Conservation (phyloP, 768 basidiomycete genomes). For the Leucosporidium creatinivorum region DNA sequence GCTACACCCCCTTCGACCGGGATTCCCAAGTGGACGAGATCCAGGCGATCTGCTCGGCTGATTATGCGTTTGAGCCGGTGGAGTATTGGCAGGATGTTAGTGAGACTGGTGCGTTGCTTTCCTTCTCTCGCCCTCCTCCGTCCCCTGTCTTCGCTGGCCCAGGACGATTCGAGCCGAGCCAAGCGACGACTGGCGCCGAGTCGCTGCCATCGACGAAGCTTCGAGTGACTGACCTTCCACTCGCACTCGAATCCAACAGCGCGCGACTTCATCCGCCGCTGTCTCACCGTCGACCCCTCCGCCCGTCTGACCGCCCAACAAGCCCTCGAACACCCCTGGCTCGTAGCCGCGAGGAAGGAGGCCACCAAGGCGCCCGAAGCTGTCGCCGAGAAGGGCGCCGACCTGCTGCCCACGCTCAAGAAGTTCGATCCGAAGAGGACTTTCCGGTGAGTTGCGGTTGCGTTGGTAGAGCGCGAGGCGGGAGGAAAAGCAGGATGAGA, state of each 20-base stretch:
- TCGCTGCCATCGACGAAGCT: too few relatives aligned
- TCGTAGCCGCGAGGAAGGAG: slow-evolving; percentile 42
- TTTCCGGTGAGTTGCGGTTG: background rate
- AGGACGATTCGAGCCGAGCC: too few relatives aligned
- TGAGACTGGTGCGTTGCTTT: slow-evolving; percentile 12
- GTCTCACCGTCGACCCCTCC: slow-evolving; percentile 75
- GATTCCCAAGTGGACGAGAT: slow-evolving; percentile 73
- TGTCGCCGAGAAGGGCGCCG: slow-evolving; percentile 54
- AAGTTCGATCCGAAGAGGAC: slow-evolving; percentile 69
- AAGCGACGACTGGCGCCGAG: too few relatives aligned
- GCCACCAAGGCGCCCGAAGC: slow-evolving; percentile 41
- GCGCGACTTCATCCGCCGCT: slow-evolving; percentile 68
- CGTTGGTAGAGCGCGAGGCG: too few relatives aligned
- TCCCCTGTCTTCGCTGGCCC: too few relatives aligned
- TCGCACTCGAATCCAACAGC: slow-evolving; percentile 43
- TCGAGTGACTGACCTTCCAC: too few relatives aligned
- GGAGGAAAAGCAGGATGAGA: too few relatives aligned
- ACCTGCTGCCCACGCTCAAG: slow-evolving; percentile 82
- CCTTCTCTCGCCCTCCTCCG: too few relatives aligned
- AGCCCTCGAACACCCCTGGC: slow-evolving; percentile 70
- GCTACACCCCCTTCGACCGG: slow-evolving; percentile 95
- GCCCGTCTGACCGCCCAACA: slow-evolving; percentile 71
- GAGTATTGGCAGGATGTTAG: slow-evolving; percentile 74
- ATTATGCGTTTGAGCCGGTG: slow-evolving; percentile 81
- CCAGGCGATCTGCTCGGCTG: slow-evolving; percentile 87